Conservation (phyloP, 2,329 filamentous ascomycete genomes). For the Pseudopyricularia cyperi region DNA sequence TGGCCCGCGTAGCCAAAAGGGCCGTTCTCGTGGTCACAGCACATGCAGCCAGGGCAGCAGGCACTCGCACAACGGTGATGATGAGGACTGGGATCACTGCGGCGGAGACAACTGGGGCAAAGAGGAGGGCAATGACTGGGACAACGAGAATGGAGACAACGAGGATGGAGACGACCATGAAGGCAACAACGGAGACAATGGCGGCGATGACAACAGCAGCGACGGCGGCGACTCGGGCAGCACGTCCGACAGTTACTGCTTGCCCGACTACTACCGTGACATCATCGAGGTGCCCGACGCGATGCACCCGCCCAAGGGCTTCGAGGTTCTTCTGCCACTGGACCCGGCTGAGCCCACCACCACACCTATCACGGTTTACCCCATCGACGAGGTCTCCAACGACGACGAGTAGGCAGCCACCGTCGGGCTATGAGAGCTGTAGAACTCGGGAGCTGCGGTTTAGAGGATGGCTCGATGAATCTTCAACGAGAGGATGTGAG, state of each 20-base stretch:
- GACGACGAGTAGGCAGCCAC: too few species aligned
- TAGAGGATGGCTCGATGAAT: too few species aligned
- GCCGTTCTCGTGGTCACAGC: not conserved
- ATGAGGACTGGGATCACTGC: not conserved
- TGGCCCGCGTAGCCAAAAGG: not conserved
- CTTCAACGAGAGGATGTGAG: too few species aligned
- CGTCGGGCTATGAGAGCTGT: too few species aligned
- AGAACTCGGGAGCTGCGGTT: too few species aligned
- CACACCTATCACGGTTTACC: not conserved
- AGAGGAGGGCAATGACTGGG: too few species aligned
- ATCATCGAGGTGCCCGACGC: conserved; percentile 14
- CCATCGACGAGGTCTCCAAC: not conserved
- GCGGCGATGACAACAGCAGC: not conserved
- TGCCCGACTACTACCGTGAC: conserved; percentile 13
- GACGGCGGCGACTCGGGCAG: not conserved
- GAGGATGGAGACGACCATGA: not conserved
- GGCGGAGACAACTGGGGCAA: too few species aligned
- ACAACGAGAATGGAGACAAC: too few species aligned
- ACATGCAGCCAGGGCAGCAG: not conserved
- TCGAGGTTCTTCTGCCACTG: conserved; percentile 2
- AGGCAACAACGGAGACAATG: not conserved
- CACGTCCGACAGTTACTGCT: not conserved
- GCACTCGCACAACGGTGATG: not conserved
- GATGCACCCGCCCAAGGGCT: conserved; percentile 13
- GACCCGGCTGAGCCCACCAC: not conserved